phyloP scores from a whole-genome alignment of 306 rosid genomes.

The Cucumis melo region DNA sequence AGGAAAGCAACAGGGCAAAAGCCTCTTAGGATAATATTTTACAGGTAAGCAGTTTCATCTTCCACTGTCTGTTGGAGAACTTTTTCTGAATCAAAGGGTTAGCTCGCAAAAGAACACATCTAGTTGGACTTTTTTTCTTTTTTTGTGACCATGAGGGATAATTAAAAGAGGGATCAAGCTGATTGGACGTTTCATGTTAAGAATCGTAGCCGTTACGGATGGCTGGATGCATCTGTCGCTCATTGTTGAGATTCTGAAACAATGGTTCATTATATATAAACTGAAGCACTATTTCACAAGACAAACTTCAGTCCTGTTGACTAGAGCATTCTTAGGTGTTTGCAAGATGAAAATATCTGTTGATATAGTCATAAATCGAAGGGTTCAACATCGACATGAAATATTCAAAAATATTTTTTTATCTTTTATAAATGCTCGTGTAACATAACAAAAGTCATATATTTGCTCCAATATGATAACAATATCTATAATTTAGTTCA shows the following conservation, averaged over 20 bases:
- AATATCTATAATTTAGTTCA: no score
- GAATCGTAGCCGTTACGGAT: no score
- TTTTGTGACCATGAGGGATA: no score
- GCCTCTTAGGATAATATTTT: constrained; percentile 78
- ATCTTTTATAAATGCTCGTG: no score
- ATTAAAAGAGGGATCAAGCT: no score
- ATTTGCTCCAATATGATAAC: no score
- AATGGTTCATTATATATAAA: neutral
- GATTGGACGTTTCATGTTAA: no score
- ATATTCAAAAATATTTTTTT: no score
- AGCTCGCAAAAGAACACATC: neutral
- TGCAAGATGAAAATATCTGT: neutral
- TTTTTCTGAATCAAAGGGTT: neutral
- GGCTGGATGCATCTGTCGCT: no score
- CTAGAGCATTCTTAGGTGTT: neutral
- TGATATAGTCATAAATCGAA: no score
- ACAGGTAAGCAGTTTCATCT: constrained; percentile 38
- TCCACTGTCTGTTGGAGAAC: neutral
- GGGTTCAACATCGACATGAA: no score
- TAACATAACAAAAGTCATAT: no score
- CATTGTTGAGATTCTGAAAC: neutral
- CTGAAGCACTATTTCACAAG: neutral
- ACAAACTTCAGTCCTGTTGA: neutral
- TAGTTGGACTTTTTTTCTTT: neutral
- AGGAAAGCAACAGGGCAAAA: constrained; percentile 94